phyloP scores from a whole-genome alignment of 1,284 basidiomycete genomes.

The Mrakiaceae sp. region DNA sequence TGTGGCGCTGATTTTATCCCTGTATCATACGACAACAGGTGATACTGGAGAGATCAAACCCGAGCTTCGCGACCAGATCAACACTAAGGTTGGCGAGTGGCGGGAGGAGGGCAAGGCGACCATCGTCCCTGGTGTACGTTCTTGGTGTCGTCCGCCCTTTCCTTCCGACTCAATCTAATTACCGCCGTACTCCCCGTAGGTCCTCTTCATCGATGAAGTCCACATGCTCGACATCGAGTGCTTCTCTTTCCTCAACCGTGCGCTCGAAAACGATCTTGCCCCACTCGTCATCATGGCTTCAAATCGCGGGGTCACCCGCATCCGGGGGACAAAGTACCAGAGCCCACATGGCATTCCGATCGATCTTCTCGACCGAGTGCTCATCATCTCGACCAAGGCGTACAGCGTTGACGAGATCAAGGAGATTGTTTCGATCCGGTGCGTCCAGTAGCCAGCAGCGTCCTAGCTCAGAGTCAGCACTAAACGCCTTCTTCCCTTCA shows the following conservation, averaged over 20 bases:
- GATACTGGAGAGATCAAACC: conserved; percentile 99
- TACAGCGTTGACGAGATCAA: conserved; percentile 75
- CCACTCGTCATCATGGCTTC: conserved; percentile 98
- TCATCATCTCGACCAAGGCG: conserved; percentile 90
- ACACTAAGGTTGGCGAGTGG: conserved; percentile 95
- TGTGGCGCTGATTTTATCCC: neutral
- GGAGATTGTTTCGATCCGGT: conserved; percentile 88
- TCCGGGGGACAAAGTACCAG: conserved; percentile 88
- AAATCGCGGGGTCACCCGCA: conserved; percentile 87
- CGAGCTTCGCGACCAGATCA: conserved; percentile 91
- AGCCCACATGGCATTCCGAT: conserved; percentile 91
- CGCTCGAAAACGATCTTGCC: conserved; percentile 83
- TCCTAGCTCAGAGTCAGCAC: conserved; percentile 3
- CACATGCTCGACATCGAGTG: conserved; percentile 99
- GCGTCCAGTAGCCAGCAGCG: conserved; percentile 19
- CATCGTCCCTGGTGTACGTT: conserved; percentile 84
- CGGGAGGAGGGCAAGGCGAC: conserved; percentile 97
- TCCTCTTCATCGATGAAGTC: conserved; percentile 86
- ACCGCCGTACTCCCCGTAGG: conserved; percentile 38
- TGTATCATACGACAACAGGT: conserved; percentile 42
- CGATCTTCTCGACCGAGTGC: conserved; percentile 84
- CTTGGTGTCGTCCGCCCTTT: conserved; percentile 3
- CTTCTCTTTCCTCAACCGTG: conserved; percentile 95
- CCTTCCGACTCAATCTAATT: conserved; percentile 3
- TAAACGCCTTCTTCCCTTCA: conserved; percentile 26